These are phyloP conservation scores for Ilex asprella DNA, from an alignment of 257 asterid species.

Conservation along the genomic window DNA sequence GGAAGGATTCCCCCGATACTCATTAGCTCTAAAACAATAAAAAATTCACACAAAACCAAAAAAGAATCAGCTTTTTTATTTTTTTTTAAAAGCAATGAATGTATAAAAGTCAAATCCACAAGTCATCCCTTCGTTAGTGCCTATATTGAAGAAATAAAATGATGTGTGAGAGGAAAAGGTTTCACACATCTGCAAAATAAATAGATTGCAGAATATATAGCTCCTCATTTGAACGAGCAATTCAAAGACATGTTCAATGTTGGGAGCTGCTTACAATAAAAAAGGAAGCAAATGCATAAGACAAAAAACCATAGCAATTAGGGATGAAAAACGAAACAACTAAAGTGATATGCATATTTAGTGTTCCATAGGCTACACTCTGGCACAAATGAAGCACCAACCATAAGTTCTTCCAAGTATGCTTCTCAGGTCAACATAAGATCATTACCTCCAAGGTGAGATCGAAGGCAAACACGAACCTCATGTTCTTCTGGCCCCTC, in stretches of 20 bases:
- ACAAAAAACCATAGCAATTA: conserved; percentile 4
- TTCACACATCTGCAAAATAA: not conserved
- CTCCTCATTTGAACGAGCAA: not conserved
- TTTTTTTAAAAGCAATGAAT: too few relatives aligned
- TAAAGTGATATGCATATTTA: conserved; percentile 5
- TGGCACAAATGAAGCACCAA: conserved; percentile 7
- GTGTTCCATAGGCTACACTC: conserved; percentile 2
- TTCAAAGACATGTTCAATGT: conserved; percentile 12
- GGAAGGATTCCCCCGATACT: too few relatives aligned
- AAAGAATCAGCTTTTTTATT: too few relatives aligned
- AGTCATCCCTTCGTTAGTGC: too few relatives aligned
- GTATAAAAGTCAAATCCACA: too few relatives aligned
- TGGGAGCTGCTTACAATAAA: conserved; percentile 1
- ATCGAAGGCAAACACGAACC: conserved; percentile 45
- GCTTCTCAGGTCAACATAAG: conserved; percentile 31
- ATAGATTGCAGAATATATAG: not conserved
- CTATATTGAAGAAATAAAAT: too few relatives aligned
- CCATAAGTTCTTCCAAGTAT: conserved; percentile 3
- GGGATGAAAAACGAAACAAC: not conserved
- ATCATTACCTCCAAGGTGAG: conserved; percentile 37
- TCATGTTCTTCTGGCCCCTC: conserved; percentile 44
- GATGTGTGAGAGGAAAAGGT: too few relatives aligned
- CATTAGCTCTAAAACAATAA: too few relatives aligned
- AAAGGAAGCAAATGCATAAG: conserved; percentile 16
- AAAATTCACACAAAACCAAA: too few relatives aligned